phyloP scores from a whole-genome alignment of 306 rosid species.

The Corylus avellana region DNA sequence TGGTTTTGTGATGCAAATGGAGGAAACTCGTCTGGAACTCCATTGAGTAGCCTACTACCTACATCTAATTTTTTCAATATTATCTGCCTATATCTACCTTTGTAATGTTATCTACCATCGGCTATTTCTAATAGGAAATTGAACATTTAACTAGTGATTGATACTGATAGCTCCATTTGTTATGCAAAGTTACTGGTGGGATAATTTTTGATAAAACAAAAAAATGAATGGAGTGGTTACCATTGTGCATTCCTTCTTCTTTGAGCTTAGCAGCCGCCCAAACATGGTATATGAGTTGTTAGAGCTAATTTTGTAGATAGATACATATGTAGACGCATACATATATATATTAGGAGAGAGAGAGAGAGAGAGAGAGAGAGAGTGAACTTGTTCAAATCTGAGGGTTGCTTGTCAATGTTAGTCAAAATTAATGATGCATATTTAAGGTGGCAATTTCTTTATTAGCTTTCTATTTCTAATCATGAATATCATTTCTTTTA shows the following conservation, averaged over 20 bases:
- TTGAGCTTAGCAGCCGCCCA: conserved; percentile 15
- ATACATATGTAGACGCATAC: neutral
- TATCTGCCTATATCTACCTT: neutral
- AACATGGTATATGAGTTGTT: neutral
- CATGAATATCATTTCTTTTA: conserved; percentile 18
- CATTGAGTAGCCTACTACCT: neutral
- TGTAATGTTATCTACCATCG: neutral
- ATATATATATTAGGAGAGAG: neutral
- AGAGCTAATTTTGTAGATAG: neutral
- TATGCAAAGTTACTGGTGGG: conserved; percentile 3
- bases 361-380: neutral
- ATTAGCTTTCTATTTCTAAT: conserved; percentile 9
- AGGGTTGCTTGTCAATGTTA: neutral
- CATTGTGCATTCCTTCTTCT: conserved; percentile 1
- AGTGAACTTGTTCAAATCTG: neutral
- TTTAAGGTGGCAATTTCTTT: neutral
- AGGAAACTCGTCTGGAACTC: neutral
- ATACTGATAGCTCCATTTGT: conserved; percentile 1
- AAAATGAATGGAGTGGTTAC: conserved; percentile 8
- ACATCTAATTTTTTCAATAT: neutral
- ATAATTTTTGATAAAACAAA: conserved; percentile 10
- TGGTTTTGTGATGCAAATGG: neutral
- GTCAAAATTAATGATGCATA: neutral
- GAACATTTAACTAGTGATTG: neutral
- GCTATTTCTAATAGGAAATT: neutral